Base-by-base conservation (phyloP, 2,329 filamentous ascomycete genomes). In the Aspergillus nomiae region DNA sequence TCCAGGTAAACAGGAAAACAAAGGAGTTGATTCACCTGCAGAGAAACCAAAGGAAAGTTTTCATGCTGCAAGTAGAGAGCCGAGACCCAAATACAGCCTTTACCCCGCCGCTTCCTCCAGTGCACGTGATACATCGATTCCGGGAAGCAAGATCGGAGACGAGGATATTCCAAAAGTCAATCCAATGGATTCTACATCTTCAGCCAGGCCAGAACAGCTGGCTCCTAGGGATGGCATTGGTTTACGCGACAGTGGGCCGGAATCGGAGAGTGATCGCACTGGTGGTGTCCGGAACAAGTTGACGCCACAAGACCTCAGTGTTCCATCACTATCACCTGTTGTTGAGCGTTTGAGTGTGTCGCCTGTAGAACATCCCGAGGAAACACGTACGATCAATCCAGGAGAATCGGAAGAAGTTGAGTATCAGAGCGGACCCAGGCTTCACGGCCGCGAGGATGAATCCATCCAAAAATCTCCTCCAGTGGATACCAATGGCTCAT, bases 111-210 rank as follows among this genome's bases (percentile, higher is more conserved):
- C 66, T 45, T 59, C 69, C 24, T 61, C 68, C 26, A 67, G 66
- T 48, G 66, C 70, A 24, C 68, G 70, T 51, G 72, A 78, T 61
- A 68, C 69, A 34, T 74, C 75, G 30, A 76, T 76, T 59, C 65
- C 78, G 34, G 73, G 74, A 41, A 73, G 75, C 63, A 78, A 73
- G 63, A 76, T 73, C 61, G 76, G 73, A 41, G 74, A 74, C 51
- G 76, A 79, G 60, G 72, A 73, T 50, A 63, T 69, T 32, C 58
- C 65, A 26, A 67, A 65, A 62, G 60, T 69, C 16, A 65, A 65
- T 56, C 65, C 69, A 38, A 63, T 68, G 56, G 70, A 71, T 59
- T 53, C 64, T 34, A 63, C 59, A 43, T 59, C 65, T 5, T 67
- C 63, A 46, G 59, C 67, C 28, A 67, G 71, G 38, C 59, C 56